Base-by-base conservation (phyloP, 2,329 filamentous ascomycete genomes). In the Hirsutella thompsonii region DNA sequence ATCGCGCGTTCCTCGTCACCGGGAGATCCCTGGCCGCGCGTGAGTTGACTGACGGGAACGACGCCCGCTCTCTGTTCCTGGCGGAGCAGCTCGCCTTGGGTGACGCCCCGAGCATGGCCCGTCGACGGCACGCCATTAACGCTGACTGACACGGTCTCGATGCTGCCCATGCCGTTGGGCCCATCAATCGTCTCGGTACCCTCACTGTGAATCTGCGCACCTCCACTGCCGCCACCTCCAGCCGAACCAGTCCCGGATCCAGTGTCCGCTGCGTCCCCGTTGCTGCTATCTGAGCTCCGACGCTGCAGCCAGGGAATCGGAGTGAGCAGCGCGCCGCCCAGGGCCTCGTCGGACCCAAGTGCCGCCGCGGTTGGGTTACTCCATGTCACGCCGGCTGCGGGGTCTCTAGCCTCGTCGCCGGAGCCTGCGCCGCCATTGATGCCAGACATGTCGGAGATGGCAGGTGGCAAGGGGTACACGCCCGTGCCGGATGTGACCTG, bases 251-350 rank as follows among this genome's bases (percentile, higher is more conserved):
- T n/a, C n/a, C n/a, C n/a, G n/a, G n/a, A n/a, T n/a, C n/a, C n/a
- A n/a, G n/a, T n/a, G n/a, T n/a, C n/a, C n/a, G n/a, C n/a, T n/a
- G n/a, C n/a, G n/a, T n/a, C n/a, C n/a, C n/a, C n/a, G n/a, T 49
- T 50, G 39, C 38, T 50, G 42, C 49, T 55, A 41, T 59, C 55
- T 4, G 57, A 55, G 23, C 56, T 58, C 30, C 50, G 55, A 33
- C 65, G 61, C 20, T 62, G 69, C 39, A 96, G 66, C 92, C 92
- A 98, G 0, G 89, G 85, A 43, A 98, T 96, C 1, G 90, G 92
- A 1, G 90, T 96, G 38, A 98, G 69, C 16, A 95, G 69, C 0
- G 92, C 92, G 6, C 92, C 92, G 19, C 90, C 90, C 1, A 96
- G 67, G 11, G 82, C 83, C 57, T 95, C 90, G 52, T 96, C 90